Evolutionary conservation across 1,284 basidiomycete genomes (phyloP).

Genomic region (Dichomitus squalens): DNA sequence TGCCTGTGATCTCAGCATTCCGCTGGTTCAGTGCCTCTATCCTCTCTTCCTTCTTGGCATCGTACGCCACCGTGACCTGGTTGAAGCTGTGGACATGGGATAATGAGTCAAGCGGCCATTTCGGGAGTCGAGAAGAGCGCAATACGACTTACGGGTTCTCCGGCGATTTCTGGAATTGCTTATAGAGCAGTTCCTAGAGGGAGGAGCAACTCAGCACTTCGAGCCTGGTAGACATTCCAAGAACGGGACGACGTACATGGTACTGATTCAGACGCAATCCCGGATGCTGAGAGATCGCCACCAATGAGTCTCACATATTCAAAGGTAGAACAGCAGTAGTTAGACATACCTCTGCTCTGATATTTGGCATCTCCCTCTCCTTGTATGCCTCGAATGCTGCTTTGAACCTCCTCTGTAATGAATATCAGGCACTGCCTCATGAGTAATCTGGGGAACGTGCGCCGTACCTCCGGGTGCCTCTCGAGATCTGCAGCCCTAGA

Average conservation of each 20-base stretch:
- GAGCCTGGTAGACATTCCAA: constrained; percentile 11
- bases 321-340: not conserved
- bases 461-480: constrained; percentile 89
- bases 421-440: constrained; percentile 1
- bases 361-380: constrained; percentile 82
- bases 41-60: constrained; percentile 83
- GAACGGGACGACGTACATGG: constrained; percentile 48
- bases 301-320: not conserved
- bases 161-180: constrained; percentile 87
- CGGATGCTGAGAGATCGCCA: constrained; percentile 55
- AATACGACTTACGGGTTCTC: constrained; percentile 76
- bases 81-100: constrained; percentile 62
- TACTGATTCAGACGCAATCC: constrained; percentile 87
- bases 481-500: constrained; percentile 86
- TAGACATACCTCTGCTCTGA: constrained; percentile 68
- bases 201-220: constrained; percentile 4
- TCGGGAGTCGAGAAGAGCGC: not conserved
- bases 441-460: constrained; percentile 5
- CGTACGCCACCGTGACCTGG: constrained; percentile 76
- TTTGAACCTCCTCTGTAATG: constrained; percentile 79
- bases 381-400: constrained; percentile 93
- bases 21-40: constrained; percentile 68
- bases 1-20: constrained; percentile 51
- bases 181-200: constrained; percentile 69
- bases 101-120: not conserved